Evolutionary conservation across 2,329 filamentous ascomycete genomes (phyloP).

Genomic region (Calonectria multiphialidica): DNA sequence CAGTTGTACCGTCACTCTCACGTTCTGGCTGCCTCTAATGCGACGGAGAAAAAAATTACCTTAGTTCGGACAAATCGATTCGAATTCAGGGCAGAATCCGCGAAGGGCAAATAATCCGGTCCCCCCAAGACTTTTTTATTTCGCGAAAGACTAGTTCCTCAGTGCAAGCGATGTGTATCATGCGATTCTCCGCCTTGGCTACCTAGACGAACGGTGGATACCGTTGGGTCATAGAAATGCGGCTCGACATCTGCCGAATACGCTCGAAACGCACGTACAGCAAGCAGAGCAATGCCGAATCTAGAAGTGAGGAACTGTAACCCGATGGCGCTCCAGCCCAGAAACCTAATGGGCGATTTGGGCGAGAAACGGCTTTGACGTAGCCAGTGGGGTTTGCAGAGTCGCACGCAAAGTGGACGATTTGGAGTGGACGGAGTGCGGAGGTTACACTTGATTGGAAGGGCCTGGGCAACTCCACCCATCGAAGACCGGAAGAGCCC

Average conservation of each 20-base stretch:
- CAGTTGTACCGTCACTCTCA: conserved; percentile 13
- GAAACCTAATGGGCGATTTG: not conserved
- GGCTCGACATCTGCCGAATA: conserved; percentile 31
- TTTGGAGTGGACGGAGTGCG: not conserved
- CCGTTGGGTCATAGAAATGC: conserved; percentile 23
- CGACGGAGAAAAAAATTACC: conserved; percentile 19
- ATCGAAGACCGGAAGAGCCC: conserved; percentile 26
- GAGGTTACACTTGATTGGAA: conserved; percentile 15
- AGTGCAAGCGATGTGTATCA: conserved; percentile 13
- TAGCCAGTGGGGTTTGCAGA: conserved; percentile 2
- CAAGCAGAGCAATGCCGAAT: not conserved
- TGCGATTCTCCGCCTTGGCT: conserved; percentile 15
- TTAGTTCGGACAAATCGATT: not conserved
- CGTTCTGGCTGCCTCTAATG: not conserved
- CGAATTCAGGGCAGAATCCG: conserved; percentile 17
- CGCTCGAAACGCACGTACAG: conserved; percentile 36
- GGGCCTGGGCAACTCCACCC: conserved; percentile 15
- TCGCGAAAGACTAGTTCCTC: conserved; percentile 1
- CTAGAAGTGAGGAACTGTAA: conserved; percentile 2
- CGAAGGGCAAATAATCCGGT: not conserved
- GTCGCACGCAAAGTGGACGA: conserved; percentile 19
- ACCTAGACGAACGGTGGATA: conserved; percentile 34
- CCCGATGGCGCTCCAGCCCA: too few relatives aligned
- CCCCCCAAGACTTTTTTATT: not conserved
- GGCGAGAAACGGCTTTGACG: conserved; percentile 3